Evolutionary conservation across 768 basidiomycete species (phyloP).

Genomic region (Gautieria morchelliformis): DNA sequence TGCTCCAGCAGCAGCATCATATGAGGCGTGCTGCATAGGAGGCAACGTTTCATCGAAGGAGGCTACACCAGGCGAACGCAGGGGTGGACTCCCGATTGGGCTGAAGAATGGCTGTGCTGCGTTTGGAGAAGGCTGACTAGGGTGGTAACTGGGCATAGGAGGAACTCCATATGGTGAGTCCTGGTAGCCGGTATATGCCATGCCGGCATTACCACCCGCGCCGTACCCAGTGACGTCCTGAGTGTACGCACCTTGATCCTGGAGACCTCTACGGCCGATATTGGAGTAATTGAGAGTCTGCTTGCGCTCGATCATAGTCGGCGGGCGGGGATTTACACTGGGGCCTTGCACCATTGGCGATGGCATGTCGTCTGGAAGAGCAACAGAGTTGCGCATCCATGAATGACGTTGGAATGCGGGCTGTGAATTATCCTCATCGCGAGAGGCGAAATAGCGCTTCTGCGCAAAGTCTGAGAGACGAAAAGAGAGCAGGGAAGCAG

Average conservation of each 20-base stretch:
- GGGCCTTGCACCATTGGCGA: conserved; percentile 1
- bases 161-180: conserved; percentile 1
- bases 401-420: conserved; percentile 40
- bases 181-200: background rate
- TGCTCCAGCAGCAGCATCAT: background rate
- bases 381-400: conserved; percentile 57
- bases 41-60: conserved; percentile 5
- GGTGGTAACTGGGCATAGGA: background rate
- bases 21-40: conserved; percentile 1
- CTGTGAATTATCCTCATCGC: conserved; percentile 12
- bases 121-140: background rate
- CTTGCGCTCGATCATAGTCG: conserved; percentile 49
- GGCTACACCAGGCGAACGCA: background rate
- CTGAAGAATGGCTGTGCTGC: background rate
- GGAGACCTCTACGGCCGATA: background rate
- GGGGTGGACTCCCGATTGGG: conserved; percentile 3
- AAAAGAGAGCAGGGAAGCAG: background rate
- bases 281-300: conserved; percentile 1
- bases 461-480: background rate
- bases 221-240: background rate
- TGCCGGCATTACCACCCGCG: background rate
- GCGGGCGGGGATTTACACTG: conserved; percentile 46
- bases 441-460: conserved; percentile 14
- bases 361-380: conserved; percentile 39
- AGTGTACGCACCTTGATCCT: background rate